Base-by-base conservation (phyloP, 163 green algal genomes). In the Volvox carteri region DNA sequence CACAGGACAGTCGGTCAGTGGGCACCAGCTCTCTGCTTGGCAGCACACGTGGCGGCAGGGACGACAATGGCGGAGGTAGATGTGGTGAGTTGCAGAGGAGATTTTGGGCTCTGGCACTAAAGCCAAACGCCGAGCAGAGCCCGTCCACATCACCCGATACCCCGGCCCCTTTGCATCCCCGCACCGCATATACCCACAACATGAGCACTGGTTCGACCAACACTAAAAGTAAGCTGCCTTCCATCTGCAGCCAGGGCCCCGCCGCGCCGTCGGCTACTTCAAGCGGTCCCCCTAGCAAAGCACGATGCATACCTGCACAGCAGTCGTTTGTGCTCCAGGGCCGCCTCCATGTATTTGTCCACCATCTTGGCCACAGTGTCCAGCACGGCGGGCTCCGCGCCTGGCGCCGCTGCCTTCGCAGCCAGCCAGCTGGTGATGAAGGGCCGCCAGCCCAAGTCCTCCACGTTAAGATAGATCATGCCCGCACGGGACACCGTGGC, bases 391-490 rank as follows among this genome's bases (percentile, higher is more conserved):
- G 80, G 76, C 39, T 81, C 78, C 8, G 50, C 56, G n/a, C 39
- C 37, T 8, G 72, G 65, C 50, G 50, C 68, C 39, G 83, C 81
- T 46, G 72, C 74, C 84, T 94, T 94, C 76, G 73, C 65, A 7
- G 86, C 91, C 50, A 96, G 90, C 96, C 96, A 98, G n/a, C 86
- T 95, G 33, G 91, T 94, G 39, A 98, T 86, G 86, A 95, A 96
- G 11, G 96, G 96, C 54, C 92, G 86, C 95, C 95, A 98, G 81
- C 96, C 96, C 37, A 98, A 92, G 90, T 98, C 95, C 85, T 98
- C 96, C 30, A 96, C 91, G 80, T 98, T 98, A 33, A 98, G 90
- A 90, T 98, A 98, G 87, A 98, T 98, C 96, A 98, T 98, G 84
- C 96, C 96, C 58, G 95, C 95, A 65, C 96, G 95, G 56, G 92